Base-by-base conservation (phyloP, 345 rosid species). In the Populus deltoides region DNA sequence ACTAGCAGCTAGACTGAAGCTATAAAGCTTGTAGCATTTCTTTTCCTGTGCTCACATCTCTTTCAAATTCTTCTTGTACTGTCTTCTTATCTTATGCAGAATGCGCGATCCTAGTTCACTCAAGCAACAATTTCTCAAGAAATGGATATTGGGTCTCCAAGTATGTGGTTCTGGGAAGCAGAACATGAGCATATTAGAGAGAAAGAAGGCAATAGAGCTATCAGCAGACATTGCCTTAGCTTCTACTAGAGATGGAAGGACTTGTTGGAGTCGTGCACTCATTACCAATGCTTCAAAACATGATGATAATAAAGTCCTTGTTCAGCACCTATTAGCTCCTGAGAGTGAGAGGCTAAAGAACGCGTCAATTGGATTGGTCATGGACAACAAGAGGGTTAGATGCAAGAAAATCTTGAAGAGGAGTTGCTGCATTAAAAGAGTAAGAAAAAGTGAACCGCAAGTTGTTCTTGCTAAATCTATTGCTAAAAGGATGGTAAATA, bases 161-260 rank as follows among this genome's bases (percentile, higher is more conserved):
- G 73, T 86, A 69, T 88, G 77, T 35, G 76, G 78, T 35, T 81
- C 86, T 74, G 74, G 87, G 6, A 82, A 81, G 71, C 85, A 85
- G 74, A 84, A 80, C 66, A 85, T 86, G 78, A 89, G 75, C 78
- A 49, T 94, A 69, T 72, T 74, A 65, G 91, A 90, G 74, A 89
- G 98, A 70, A 93, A 88, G 82, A 90, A 84, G 73, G 90, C 92
- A 9, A 93, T 94, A 78, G 91, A 93, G 83, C 86, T 92, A 79
- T 88, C 98, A 0, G 91, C 98, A 25, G 98, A 94, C 78, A 75
- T 94, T 51, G 97, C 98, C 70, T 87, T 94, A 86, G 98, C 98
- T 62, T 89, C 93, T 10, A 80, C 92, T 13, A 87, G 93, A 80
- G 89, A 87, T 29, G 87, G 89, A 61, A 81, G 85, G n/a, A 91